Base-by-base conservation (phyloP, 192 early-diverging fungal genomes). In the Coemansia sp. region DNA sequence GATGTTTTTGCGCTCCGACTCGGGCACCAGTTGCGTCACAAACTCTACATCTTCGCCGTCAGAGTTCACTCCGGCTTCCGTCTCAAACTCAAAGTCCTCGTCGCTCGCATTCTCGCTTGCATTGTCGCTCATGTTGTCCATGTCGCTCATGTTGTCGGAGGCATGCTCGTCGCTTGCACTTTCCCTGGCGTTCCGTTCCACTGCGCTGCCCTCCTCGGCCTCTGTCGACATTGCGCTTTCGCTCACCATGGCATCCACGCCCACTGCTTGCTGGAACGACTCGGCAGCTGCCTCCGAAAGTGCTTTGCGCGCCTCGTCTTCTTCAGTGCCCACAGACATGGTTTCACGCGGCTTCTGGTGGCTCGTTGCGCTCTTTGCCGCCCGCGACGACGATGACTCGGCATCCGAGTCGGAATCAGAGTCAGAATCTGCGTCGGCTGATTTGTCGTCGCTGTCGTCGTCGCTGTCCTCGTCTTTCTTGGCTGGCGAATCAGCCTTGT, bases 31-130 rank as follows among this genome's bases (percentile, higher is more conserved):
- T 60, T 79, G 67, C 1, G 76, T 79, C 21, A 79, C 64, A 43
- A 69, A 67, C 64, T 79, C 57, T 35, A 73, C 60, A 5, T 57
- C 64, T 19, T 79, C 76, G 57, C 71, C 76, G 8, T 73, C 71
- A 8, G 70, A 70, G 67, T 79, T 79, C 11, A 66, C 5, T 23
- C 62, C 58, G 10, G 5, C 32, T 19, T 69, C 55, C 10, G 75
- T 72, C 63, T 66, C 70, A 23, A 59, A 68, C 62, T 76, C 75
- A 5, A 49, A 50, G 27, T 67, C 68, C 41, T 66, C 68, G 12
- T 69, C 67, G 5, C 56, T 47, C 7, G 59, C 60, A 19, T 53
- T 53, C 1, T 61, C 65, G 47, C 64, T 72, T 29, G 32, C 59
- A 51, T 48, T 11, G 24, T 58, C 56, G 19, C 65, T 45, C 5